Evolutionary conservation across 192 early-diverging fungal genomes (phyloP).

Genomic region (Coemansia sp.): DNA sequence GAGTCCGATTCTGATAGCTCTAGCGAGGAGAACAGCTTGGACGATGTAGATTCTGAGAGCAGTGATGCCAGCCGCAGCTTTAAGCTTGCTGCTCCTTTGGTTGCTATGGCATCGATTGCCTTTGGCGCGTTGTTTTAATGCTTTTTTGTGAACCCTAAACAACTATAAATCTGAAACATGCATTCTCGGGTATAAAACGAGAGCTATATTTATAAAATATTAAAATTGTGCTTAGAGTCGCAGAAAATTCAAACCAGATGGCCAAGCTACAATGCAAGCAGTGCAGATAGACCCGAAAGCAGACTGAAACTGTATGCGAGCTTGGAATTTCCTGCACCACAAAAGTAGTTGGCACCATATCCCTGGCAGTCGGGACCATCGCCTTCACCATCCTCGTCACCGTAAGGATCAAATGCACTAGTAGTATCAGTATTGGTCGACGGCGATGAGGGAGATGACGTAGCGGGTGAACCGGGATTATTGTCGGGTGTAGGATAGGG

Average conservation of each 20-base stretch:
- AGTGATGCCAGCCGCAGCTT: slow-evolving; percentile 1
- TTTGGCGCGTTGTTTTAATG: slow-evolving; percentile 1
- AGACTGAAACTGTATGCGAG: neutral
- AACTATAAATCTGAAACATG: too few relatives aligned
- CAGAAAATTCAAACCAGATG: neutral
- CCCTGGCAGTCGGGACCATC: neutral
- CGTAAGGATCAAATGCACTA: neutral
- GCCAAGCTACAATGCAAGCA: neutral
- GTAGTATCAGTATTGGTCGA: neutral
- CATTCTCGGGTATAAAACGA: too few relatives aligned
- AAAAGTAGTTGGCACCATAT: neutral
- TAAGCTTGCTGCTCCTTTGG: slow-evolving; percentile 9
- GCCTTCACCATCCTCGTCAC: neutral
- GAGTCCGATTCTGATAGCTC: slow-evolving; percentile 9
- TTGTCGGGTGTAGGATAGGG: neutral
- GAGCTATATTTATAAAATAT: neutral
- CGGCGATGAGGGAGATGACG: neutral
- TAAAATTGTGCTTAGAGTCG: neutral
- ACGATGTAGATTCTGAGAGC: slow-evolving; percentile 1
- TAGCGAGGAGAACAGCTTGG: slow-evolving; percentile 10
- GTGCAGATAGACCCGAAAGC: neutral
- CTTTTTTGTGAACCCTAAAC: neutral
- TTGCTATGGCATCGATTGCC: slow-evolving; percentile 6
- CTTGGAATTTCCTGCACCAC: neutral
- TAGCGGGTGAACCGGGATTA: neutral